A percentile compares a stretch with the other conserved stretches of the same genome.
Evolutionary conservation across 352 stramenopile genomes (phyloP).

Genomic region (Phytophthora fragariae): DNA sequence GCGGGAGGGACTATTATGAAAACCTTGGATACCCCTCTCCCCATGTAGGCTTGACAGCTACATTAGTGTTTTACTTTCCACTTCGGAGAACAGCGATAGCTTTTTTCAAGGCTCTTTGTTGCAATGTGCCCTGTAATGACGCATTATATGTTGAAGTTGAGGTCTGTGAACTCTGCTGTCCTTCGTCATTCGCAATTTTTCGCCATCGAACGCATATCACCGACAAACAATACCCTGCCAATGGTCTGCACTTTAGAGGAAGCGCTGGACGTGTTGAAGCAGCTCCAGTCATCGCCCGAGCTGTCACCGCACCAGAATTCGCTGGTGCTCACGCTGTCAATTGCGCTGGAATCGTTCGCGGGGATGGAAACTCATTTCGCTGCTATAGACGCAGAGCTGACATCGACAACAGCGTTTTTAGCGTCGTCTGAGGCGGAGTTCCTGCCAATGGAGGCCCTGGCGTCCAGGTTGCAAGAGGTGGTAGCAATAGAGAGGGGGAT

Average conservation of each 20-base stretch:
- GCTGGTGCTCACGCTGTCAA: neutral
- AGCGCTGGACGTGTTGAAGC: neutral
- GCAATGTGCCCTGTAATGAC: too few species aligned
- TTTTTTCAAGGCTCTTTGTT: too few species aligned
- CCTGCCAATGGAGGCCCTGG: neutral
- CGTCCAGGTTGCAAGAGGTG: neutral
- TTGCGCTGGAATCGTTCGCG: neutral
- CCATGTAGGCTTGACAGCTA: too few species aligned
- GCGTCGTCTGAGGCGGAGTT: neutral
- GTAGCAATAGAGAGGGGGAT: neutral
- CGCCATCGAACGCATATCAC: neutral
- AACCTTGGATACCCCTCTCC: too few species aligned
- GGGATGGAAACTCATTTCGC: neutral
- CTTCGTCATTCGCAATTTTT: neutral
- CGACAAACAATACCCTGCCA: neutral
- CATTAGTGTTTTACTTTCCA: too few species aligned
- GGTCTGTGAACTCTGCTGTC: neutral
- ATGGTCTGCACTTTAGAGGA: neutral
- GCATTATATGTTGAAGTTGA: too few species aligned
- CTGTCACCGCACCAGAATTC: neutral
- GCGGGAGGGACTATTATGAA: too few species aligned
- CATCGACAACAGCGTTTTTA: neutral
- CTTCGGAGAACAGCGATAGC: too few species aligned
- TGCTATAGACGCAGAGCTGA: neutral
- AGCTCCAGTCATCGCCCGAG: neutral